Evolutionary conservation across 2,329 filamentous ascomycete genomes (phyloP), one percentile per base, ranked within the genome.

Genomic region (Sporothrix brunneoviolacea): DNA sequence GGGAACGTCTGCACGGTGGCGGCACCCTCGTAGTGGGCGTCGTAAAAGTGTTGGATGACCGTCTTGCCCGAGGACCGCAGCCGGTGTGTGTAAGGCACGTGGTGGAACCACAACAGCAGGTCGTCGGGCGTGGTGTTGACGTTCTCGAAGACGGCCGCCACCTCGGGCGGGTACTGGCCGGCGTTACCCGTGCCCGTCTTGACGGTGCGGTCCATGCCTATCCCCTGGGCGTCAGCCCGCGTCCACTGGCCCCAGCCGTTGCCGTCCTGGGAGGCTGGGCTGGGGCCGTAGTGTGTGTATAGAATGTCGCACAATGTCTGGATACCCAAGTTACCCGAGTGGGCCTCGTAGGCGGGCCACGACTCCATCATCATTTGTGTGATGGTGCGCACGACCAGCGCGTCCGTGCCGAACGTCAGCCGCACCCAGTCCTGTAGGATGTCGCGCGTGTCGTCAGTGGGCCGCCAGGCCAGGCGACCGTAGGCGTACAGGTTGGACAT

Each of bases 241-340:
- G 83, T 86, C 82, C 84, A 88, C 61, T 86, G 83, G 9, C 84
- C 83, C 80, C 80, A 87, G 3, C 76, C 75, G 57, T 86, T 87
- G 58, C 72, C 71, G 55, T 88, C 84, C 59, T 83, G 79, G 0
- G 78, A 80, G 8, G 74, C 77, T 2, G 84, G 82, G 51, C 82
- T 84, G 0, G 84, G 82, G 0, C 84, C 84, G 59, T 78, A 84
- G 64, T 87, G 83, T 0, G 75, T 78, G 53, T 80, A 78, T 0
- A 84, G 66, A 48, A 86, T 86, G 58, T 88, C 82, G 0, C 79
- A 81, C 40, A 88, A 63, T 0, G 84, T 87, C 59, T 87, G 83
- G 5, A 84, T 74, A 9, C 84, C 84, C 0, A 88, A 69, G 56
- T 88, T 87, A 4, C 84, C 84, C 0, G 72, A 79, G 66, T 88